Conservation (phyloP, 2,329 filamentous ascomycete genomes). For the Botryotinia globosa region DNA sequence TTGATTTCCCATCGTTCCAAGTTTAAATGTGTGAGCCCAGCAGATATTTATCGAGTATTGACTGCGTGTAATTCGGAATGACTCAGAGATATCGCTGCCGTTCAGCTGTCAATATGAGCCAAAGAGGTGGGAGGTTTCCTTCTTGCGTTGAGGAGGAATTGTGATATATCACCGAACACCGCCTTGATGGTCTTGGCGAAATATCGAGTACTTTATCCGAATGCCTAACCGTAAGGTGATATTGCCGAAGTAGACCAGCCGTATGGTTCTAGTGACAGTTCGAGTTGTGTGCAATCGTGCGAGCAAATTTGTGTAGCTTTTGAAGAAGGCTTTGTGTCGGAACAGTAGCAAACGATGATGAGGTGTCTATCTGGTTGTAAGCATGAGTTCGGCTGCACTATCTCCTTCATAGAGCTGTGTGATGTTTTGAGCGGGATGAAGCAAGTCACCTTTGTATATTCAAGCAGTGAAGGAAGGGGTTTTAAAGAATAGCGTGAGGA, state of each 20-base stretch:
- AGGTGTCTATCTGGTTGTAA: background rate
- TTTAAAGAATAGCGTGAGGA: background rate
- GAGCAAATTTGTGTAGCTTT: background rate
- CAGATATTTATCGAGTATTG: background rate
- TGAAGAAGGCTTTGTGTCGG: background rate
- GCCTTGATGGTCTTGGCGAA: background rate
- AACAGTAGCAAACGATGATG: background rate
- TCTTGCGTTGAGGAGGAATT: background rate
- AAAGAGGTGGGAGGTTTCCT: background rate
- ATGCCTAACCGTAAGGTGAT: background rate
- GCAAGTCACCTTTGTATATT: background rate
- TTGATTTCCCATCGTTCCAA: conserved; percentile 67
- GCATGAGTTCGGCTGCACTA: background rate
- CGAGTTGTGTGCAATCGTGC: background rate
- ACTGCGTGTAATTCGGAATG: background rate
- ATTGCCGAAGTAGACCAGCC: background rate
- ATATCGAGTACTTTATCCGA: background rate
- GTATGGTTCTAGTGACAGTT: background rate
- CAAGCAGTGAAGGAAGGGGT: background rate
- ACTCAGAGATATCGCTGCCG: background rate
- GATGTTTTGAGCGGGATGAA: background rate
- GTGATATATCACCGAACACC: background rate
- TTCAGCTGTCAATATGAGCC: background rate
- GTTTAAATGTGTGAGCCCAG: background rate
- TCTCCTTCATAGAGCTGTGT: background rate